These are phyloP conservation scores for Gossypium trilobum DNA, from an alignment of 441 rosid genomes.

Conservation along the genomic window DNA sequence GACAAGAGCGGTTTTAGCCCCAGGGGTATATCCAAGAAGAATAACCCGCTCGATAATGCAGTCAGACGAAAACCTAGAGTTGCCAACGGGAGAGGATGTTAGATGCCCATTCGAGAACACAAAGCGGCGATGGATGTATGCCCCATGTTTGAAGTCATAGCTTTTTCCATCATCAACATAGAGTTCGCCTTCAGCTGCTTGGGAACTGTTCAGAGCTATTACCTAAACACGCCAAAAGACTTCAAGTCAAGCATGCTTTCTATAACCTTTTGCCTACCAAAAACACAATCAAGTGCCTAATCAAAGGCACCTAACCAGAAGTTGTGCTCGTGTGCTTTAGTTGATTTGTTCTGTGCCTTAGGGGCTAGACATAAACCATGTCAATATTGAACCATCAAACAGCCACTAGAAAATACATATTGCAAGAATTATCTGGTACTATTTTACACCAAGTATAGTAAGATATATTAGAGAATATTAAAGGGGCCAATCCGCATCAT, in stretches of 20 bases:
- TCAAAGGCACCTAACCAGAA: background rate
- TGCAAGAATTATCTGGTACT: background rate
- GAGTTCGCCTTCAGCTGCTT: conserved; percentile 86
- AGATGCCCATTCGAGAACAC: conserved; percentile 64
- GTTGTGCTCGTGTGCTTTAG: background rate
- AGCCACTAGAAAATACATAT: background rate
- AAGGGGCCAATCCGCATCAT: background rate
- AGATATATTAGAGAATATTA: background rate
- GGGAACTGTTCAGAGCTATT: conserved; percentile 80
- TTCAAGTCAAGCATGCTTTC: conserved; percentile 2
- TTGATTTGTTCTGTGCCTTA: background rate
- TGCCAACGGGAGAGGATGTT: conserved; percentile 25
- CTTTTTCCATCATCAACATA: conserved; percentile 88
- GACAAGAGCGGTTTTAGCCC: conserved; percentile 47
- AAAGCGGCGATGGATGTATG: conserved; percentile 70
- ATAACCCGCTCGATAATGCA: conserved; percentile 73
- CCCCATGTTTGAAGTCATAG: conserved; percentile 57
- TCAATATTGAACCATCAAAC: background rate
- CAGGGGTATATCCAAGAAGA: conserved; percentile 45
- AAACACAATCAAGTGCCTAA: background rate
- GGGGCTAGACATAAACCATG: background rate
- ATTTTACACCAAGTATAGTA: background rate
- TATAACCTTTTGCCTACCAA: background rate
- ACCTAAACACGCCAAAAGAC: conserved; percentile 36
- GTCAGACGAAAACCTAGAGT: conserved; percentile 40